Base-by-base conservation (phyloP, 106 monocot species). In the Posidonia australis region DNA sequence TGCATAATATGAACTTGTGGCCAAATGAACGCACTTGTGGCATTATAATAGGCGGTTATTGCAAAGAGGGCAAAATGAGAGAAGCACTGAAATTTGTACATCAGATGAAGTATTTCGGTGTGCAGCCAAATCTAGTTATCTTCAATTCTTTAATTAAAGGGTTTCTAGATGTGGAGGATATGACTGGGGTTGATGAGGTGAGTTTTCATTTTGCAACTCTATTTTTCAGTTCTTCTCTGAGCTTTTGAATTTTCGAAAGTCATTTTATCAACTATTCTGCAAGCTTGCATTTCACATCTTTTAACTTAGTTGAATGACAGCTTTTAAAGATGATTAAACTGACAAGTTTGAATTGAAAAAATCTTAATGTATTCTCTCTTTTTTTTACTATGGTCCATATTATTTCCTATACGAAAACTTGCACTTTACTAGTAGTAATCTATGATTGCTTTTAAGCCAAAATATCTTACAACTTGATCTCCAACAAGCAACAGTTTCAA, bases 141-240 rank as follows among this genome's bases (percentile, higher is more conserved):
- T 89, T 86, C 74, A 89, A 93, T 64, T 76, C 93, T 51, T 62
- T 93, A 70, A 79, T 93, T 42, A 93, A 93, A 46, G 89, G 89
- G 17, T 89, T 93, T 80, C 72, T 93, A 10, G 89, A 86, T 57
- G 49, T 46, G 5, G 65, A 83, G 28, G 89, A 93, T 60, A 72
- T 76, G 41, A 77, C 46, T 51, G 89, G 83, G 11, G 86, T 84
- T 53, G 67, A 81, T 73, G 86, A 81, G 75, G 93, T 93, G 63
- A 79, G 80, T 67, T 44, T 9, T 44, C 30, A 44, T 62, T 62
- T 62, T 6, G 16, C 42, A 58, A 27, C 14, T 26, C 26, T 4
- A 14, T 16, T 24, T 13, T 4, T 30, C 26, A n/a, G n/a, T 57
- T 65, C 25, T 46, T 25, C 24, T 25, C 13, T 65, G 48, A 49